Percentiles rank a stretch among this genome's conserved stretches.
Conservation (phyloP, 2,329 filamentous ascomycete species). For the Fusarium cicatricum region DNA sequence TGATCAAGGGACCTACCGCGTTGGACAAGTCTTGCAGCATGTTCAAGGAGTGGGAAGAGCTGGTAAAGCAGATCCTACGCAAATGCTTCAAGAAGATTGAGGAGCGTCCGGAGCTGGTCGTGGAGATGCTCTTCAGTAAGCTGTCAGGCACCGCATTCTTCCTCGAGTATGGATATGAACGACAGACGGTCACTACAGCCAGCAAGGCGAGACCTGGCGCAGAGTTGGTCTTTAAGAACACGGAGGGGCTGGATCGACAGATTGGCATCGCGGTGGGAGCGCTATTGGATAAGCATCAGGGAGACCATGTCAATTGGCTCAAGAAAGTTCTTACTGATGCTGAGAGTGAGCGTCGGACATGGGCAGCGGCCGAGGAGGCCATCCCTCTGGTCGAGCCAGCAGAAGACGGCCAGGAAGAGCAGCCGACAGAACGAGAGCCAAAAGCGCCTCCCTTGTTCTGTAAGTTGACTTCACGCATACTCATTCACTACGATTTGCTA, state of each 20-base stretch:
- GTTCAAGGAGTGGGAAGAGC: slow-evolving; percentile 90
- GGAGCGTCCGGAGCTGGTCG: slow-evolving; percentile 82
- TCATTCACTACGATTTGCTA: slow-evolving; percentile 33
- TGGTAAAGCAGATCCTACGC: slow-evolving; percentile 84
- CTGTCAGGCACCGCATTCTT: slow-evolving; percentile 83
- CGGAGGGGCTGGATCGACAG: slow-evolving; percentile 73
- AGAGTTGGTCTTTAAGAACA: slow-evolving; percentile 82
- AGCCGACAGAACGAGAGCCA: slow-evolving; percentile 36
- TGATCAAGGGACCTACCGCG: slow-evolving; percentile 88
- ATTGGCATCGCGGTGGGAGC: slow-evolving; percentile 82
- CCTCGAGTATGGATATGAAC: slow-evolving; percentile 89
- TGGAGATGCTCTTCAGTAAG: slow-evolving; percentile 96
- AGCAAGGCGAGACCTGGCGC: slow-evolving; percentile 74
- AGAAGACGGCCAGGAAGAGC: slow-evolving; percentile 45
- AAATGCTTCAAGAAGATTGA: slow-evolving; percentile 85
- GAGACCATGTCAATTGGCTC: slow-evolving; percentile 81
- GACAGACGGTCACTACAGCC: slow-evolving; percentile 73
- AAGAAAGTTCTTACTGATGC: slow-evolving; percentile 75
- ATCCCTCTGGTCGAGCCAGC: slow-evolving; percentile 52
- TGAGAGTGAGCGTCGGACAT: slow-evolving; percentile 76
- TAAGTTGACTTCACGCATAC: slow-evolving; percentile 33
- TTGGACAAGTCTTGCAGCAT: slow-evolving; percentile 71
- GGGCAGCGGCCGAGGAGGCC: slow-evolving; percentile 76
- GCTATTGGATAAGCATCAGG: slow-evolving; percentile 80
- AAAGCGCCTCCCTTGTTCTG: slow-evolving; percentile 46